Evolutionary conservation across 805 yeast species (phyloP), one percentile per base, ranked within the genome.

Genomic region (Cyberlindnera mississippiensis): DNA sequence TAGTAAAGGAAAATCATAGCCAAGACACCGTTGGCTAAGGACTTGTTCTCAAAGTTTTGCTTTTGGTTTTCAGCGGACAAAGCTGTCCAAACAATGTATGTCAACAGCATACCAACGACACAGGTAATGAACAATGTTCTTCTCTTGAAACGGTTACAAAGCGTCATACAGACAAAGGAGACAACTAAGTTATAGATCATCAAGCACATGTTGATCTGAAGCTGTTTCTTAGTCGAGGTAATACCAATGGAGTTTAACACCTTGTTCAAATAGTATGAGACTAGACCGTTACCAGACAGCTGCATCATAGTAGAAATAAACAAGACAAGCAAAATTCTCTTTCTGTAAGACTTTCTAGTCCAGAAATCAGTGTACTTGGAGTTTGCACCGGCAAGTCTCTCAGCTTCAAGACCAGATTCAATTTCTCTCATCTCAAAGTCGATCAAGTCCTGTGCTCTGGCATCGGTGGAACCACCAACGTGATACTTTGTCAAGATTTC

Each of bases 201-300:
- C 45, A 74, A 63, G 42, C 71, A 66, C 38, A 73, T 75, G 54
- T 75, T 75, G 51, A 75, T 66, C 39, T 66, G 50, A 40, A 75
- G 64, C 56, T 75, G 75, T 40, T 62, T 53, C 33, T 57, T 56
- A 11, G 63, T 56, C 11, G 56, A 61, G 35, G 74, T 72, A 50
- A 75, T 73, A 41, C 82, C 80, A 52, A 76, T 73, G 14, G 76
- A 69, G 43, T 62, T 56, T 51, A 76, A 66, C 10, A 77, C 81
- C 46, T 66, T 63, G 45, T 64, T 64, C 46, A 74, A 60, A 56
- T 74, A 74, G 62, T 72, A 73, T 3, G 75, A 67, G 16, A 72
- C 73, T 38, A 74, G 58, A 38, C 74, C 75, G 50, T 71, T 72
- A 50, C 79, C 79, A n/a, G 75, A 68, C 24, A 70, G 55, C 51